Base-by-base conservation (phyloP, 116 monocot genomes). In the Posidonia oceanica region DNA sequence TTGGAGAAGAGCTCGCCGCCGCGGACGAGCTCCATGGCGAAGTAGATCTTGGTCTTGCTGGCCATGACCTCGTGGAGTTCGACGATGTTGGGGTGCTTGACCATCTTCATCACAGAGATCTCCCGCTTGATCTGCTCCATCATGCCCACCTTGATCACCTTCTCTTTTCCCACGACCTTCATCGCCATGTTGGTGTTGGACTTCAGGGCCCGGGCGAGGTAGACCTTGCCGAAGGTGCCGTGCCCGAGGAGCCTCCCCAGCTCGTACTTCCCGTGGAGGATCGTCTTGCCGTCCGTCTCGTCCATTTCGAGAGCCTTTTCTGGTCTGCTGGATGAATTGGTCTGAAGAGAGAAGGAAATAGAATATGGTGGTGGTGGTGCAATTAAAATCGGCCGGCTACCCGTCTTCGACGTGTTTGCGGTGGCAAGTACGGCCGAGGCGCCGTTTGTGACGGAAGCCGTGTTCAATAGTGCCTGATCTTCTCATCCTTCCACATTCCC, bases 381-480 rank as follows among this genome's bases (percentile, higher is more conserved):
- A 37, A 10, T 41, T 23, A 4, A 11, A 22, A 70, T 12, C 39
- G 17, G 16, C 15, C 23, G 1, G 10, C 82, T 80, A 87, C 82
- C 91, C 91, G 91, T 85, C 87, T 61, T 83, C 91, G 70, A 87
- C 83, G 85, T 87, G 91, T 75, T 91, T 91, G 61, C 91, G 80
- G 79, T 87, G 91, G 82, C 86, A 91, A 56, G 76, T 77, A 3
- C 90, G 75, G 71, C 80, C 80, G 71, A 74, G 67, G 53, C 67
- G 84, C 70, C 81, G 73, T 75, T 72, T 83, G 38, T 77, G 77
- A 52, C 38, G 73, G 52, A 76, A 75, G 67, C 64, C 77, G 73
- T 76, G 70, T 36, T 85, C 85, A 74, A 74, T 73, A 42, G 69
- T 61, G 7, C 29, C 1, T 29, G 85, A 76, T 37, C 79, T 71